These are phyloP conservation scores for Pezicula neosporulosa DNA, from an alignment of 2,329 filamentous ascomycete genomes.

Conservation along the genomic window DNA sequence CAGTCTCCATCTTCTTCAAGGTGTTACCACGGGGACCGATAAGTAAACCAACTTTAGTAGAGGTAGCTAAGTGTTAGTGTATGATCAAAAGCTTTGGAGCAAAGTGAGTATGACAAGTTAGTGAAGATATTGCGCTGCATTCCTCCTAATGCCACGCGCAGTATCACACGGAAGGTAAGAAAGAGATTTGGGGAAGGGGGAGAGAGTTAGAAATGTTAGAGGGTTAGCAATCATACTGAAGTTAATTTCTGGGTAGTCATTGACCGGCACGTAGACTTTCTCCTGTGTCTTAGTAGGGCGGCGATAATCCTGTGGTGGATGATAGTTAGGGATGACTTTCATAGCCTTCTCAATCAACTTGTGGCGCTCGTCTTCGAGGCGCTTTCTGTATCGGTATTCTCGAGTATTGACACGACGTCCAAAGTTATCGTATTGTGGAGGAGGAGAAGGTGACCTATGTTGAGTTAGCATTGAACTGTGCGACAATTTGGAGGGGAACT, in stretches of 20 bases:
- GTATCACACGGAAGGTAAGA: slow-evolving; percentile 34
- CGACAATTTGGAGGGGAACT: slow-evolving; percentile 29
- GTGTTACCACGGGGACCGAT: slow-evolving; percentile 99
- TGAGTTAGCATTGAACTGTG: slow-evolving; percentile 9
- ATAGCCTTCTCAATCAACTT: slow-evolving; percentile 98
- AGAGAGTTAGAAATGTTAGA: slow-evolving; percentile 71
- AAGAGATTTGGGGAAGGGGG: slow-evolving; percentile 39
- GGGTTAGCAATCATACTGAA: slow-evolving; percentile 99
- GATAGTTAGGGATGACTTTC: slow-evolving; percentile 99
- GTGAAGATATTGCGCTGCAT: slow-evolving; percentile 30
- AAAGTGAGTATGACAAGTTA: slow-evolving; percentile 32
- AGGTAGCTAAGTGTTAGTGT: slow-evolving; percentile 89
- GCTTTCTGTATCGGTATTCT: slow-evolving; percentile 97
- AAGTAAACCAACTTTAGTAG: slow-evolving; percentile 96
- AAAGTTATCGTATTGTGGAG: slow-evolving; percentile 98
- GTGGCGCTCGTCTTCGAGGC: slow-evolving; percentile 96
- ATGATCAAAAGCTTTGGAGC: slow-evolving; percentile 32
- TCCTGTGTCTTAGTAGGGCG: slow-evolving; percentile 99
- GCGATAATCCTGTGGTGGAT: slow-evolving; percentile 96
- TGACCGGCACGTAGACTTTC: slow-evolving; percentile 99
- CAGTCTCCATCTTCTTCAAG: slow-evolving; percentile 98
- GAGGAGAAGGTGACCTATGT: slow-evolving; percentile 83
- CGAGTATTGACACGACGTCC: slow-evolving; percentile 98
- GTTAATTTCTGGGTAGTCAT: slow-evolving; percentile 99
- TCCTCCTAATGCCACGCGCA: slow-evolving; percentile 25